phyloP scores from a whole-genome alignment of 2,329 filamentous ascomycete species.

The Ceratocystiopsis brevicomis region DNA sequence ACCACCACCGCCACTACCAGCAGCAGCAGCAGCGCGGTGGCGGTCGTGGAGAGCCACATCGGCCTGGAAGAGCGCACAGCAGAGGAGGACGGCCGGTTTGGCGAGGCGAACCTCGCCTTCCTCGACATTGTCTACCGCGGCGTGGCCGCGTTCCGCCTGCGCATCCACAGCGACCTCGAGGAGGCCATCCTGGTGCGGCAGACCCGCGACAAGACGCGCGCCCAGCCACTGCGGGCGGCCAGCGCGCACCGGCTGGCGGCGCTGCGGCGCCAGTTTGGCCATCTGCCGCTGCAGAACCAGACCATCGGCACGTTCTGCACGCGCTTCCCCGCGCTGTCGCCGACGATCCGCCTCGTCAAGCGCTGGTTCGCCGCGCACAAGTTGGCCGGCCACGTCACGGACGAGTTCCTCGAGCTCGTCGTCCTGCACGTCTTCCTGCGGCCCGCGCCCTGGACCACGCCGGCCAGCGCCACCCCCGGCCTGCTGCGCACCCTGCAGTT shows the following conservation, averaged over 20 bases:
- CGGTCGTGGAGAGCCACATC: constrained; percentile 41
- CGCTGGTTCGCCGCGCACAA: constrained; percentile 78
- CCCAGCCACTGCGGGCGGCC: constrained; percentile 46
- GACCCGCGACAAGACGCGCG: constrained; percentile 52
- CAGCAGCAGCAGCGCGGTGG: constrained; percentile 17
- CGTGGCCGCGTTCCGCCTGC: constrained; percentile 58
- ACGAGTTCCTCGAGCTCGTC: constrained; percentile 72
- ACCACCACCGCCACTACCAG: neutral
- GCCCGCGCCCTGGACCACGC: constrained; percentile 61
- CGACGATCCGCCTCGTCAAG: constrained; percentile 69
- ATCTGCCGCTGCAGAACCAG: constrained; percentile 62
- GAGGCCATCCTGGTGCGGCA: constrained; percentile 61
- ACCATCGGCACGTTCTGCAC: constrained; percentile 65
- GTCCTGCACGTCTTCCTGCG: constrained; percentile 61
- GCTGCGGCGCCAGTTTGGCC: constrained; percentile 53
- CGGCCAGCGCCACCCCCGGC: constrained; percentile 58
- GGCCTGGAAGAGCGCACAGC: constrained; percentile 61
- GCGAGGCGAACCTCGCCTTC: constrained; percentile 56
- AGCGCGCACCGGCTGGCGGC: constrained; percentile 48
- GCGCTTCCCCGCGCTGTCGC: constrained; percentile 59
- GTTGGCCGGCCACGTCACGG: constrained; percentile 53
- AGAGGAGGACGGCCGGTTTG: constrained; percentile 59
- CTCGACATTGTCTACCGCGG: constrained; percentile 64
- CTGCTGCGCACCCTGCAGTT: constrained; percentile 67
- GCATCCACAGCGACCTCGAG: constrained; percentile 80